Evolutionary conservation across 768 basidiomycete species (phyloP).

Genomic region (Russula abietina): DNA sequence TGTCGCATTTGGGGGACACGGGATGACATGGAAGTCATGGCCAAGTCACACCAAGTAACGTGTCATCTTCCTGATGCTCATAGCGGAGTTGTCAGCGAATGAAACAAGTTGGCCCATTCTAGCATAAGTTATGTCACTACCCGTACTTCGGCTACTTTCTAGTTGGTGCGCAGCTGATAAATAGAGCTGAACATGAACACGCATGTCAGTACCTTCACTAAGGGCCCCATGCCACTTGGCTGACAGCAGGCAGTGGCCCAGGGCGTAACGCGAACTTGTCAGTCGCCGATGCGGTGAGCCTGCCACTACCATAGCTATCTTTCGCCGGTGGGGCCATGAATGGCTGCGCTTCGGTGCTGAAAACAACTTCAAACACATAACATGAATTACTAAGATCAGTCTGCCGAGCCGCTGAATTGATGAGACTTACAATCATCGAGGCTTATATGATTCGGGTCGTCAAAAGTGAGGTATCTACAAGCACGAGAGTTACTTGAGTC

Average conservation of each 20-base stretch:
- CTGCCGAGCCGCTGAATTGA: not conserved
- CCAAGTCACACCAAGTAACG: no score
- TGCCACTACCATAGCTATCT: slow-evolving; percentile 34
- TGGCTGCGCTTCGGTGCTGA: slow-evolving; percentile 28
- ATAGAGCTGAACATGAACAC: not conserved
- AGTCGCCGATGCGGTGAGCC: not conserved
- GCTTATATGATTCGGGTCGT: slow-evolving; percentile 59
- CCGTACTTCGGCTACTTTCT: not conserved
- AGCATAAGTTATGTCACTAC: slow-evolving; percentile 11
- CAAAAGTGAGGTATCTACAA: slow-evolving; percentile 71
- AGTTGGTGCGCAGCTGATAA: not conserved
- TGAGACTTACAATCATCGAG: slow-evolving; percentile 55
- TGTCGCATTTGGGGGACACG: no score
- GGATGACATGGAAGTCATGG: no score
- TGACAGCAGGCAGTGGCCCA: no score
- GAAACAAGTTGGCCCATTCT: not conserved
- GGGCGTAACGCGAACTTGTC: no score
- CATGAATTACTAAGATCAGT: not conserved
- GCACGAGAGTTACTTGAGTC: no score
- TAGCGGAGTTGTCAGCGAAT: no score
- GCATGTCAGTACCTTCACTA: not conserved
- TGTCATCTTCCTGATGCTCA: no score
- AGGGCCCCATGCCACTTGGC: no score
- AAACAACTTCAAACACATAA: slow-evolving; percentile 36
- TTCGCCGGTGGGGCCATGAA: slow-evolving; percentile 25